Evolutionary conservation across 2,329 filamentous ascomycete genomes (phyloP).

Genomic region (Penicillium sp.): DNA sequence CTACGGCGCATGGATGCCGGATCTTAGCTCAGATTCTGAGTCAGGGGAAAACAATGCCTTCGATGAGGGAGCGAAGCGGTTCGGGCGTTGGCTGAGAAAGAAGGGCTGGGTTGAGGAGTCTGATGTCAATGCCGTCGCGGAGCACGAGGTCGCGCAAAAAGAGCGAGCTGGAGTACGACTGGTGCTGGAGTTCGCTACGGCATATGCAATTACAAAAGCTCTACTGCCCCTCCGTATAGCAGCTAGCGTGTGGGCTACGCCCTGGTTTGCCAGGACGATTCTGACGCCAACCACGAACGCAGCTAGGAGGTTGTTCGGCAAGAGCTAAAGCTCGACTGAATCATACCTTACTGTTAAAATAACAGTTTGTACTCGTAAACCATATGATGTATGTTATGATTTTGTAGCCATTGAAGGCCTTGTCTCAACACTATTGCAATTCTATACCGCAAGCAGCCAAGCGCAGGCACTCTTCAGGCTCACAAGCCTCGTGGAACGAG

Average conservation of each 20-base stretch:
- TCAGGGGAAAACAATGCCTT: conserved; percentile 39
- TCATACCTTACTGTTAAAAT: conserved; percentile 10
- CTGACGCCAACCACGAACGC: conserved; percentile 56
- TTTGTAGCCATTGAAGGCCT: conserved; percentile 24
- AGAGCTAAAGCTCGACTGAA: conserved; percentile 15
- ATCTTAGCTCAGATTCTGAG: conserved; percentile 45
- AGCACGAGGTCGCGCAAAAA: conserved; percentile 34
- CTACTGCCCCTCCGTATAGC: conserved; percentile 78
- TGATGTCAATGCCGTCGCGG: conserved; percentile 54
- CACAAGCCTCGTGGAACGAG: conserved; percentile 29
- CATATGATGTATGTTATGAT: conserved; percentile 28
- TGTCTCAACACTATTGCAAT: conserved; percentile 24
- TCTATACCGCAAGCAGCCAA: conserved; percentile 26
- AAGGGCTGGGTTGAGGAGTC: conserved; percentile 76
- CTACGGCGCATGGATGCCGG: conserved; percentile 75
- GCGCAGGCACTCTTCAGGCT: conserved; percentile 24
- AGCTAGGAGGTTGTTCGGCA: conserved; percentile 48
- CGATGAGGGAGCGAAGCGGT: conserved; percentile 70
- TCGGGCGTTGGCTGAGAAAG: conserved; percentile 75
- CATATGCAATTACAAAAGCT: conserved; percentile 88
- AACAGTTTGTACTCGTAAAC: conserved; percentile 17
- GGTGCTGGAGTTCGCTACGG: conserved; percentile 76
- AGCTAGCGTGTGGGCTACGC: conserved; percentile 84
- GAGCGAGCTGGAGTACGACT: conserved; percentile 57
- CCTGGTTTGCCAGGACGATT: conserved; percentile 81